phyloP scores from a whole-genome alignment of 768 basidiomycete genomes.

The Lentinula boryana region DNA sequence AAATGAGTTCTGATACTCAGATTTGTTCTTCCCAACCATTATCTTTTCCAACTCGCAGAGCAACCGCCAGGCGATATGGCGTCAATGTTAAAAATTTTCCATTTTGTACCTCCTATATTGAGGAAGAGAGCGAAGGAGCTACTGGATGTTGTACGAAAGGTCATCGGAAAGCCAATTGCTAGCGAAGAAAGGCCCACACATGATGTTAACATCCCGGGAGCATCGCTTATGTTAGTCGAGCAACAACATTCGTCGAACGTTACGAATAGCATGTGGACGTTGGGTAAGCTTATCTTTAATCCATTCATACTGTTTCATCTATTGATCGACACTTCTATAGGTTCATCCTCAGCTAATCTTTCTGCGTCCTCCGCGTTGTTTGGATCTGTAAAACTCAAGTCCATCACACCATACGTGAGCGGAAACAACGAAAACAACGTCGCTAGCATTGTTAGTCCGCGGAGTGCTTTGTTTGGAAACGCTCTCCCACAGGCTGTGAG shows the following conservation, averaged over 20 bases:
- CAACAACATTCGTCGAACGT: not conserved
- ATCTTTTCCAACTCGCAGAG: conserved; percentile 69
- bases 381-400: conserved; percentile 13
- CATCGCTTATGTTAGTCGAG: not conserved
- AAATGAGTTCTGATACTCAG: conserved; percentile 24
- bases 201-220: conserved; percentile 4
- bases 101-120: conserved; percentile 56
- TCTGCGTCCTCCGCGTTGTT: conserved; percentile 18
- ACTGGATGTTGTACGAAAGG: conserved; percentile 51
- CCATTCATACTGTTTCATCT: not conserved
- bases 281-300: not conserved
- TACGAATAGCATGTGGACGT: not conserved
- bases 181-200: conserved; percentile 7
- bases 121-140: conserved; percentile 59
- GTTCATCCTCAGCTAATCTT: conserved; percentile 6
- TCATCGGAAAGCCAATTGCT: conserved; percentile 29
- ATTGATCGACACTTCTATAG: not conserved
- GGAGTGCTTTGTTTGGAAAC: conserved; percentile 43
- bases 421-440: not conserved
- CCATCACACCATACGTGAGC: conserved; percentile 1
- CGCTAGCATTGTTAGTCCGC: conserved; percentile 19
- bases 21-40: conserved; percentile 73
- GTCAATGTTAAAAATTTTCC: conserved; percentile 53
- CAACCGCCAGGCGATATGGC: conserved; percentile 61
- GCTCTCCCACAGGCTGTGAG: conserved; percentile 3